Percentiles rank a stretch among this genome's conserved stretches.
These are phyloP conservation scores for Keithomyces neogunnii DNA, from an alignment of 2,329 filamentous ascomycete genomes.

Conservation along the genomic window DNA sequence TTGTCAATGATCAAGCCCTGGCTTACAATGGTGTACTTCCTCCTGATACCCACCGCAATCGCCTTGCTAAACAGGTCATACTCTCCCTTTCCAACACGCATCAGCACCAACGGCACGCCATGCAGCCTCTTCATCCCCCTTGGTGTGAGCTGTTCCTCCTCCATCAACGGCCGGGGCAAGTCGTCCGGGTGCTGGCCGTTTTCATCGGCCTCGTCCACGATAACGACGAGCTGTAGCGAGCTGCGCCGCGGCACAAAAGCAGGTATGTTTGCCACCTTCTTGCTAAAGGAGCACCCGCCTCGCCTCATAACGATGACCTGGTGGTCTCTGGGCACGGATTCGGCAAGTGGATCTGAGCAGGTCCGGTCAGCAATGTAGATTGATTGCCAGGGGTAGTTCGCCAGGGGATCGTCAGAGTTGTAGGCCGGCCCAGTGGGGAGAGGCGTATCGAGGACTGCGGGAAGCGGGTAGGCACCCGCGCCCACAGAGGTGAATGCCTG, in stretches of 20 bases:
- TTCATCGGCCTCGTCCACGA: conserved; percentile 45
- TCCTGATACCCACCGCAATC: conserved; percentile 63
- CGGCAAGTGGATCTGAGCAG: conserved; percentile 51
- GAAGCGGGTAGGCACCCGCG: conserved; percentile 59
- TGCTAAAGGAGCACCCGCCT: conserved; percentile 74
- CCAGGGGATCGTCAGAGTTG: conserved; percentile 24
- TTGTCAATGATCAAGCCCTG: conserved; percentile 74
- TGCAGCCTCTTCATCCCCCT: conserved; percentile 60
- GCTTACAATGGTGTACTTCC: conserved; percentile 73
- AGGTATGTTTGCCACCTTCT: conserved; percentile 81
- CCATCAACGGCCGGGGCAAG: conserved; percentile 58
- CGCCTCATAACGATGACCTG: conserved; percentile 76
- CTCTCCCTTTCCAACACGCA: conserved; percentile 55
- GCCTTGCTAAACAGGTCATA: conserved; percentile 56
- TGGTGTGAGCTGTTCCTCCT: conserved; percentile 63
- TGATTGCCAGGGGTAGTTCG: conserved; percentile 56
- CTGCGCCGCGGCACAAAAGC: conserved; percentile 53
- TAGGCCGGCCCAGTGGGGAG: conserved; percentile 33
- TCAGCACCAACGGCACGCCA: conserved; percentile 75
- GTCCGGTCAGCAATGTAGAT: conserved; percentile 64
- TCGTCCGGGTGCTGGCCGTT: conserved; percentile 17
- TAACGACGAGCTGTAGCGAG: conserved; percentile 70
- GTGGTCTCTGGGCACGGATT: conserved; percentile 45
- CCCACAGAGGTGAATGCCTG: conserved; percentile 46
- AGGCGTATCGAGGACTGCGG: conserved; percentile 52